phyloP scores from a whole-genome alignment of 148 eudicot genomes.

The Camellia lanceoleosa region DNA sequence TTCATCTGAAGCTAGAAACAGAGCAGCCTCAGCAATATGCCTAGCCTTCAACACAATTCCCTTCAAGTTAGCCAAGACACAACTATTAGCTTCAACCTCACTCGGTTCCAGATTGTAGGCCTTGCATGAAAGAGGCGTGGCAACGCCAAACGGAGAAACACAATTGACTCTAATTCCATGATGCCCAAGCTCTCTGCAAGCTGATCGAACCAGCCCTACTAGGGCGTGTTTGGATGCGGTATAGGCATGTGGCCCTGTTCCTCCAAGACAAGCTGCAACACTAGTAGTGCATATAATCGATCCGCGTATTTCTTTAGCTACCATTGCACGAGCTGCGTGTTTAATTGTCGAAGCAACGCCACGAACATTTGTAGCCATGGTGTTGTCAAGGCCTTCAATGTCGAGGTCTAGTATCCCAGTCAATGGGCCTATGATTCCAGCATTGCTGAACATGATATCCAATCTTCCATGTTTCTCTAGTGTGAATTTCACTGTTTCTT shows the following conservation, averaged over 20 bases:
- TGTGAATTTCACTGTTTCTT: constrained; percentile 31
- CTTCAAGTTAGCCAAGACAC: constrained; percentile 43
- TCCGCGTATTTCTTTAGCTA: constrained; percentile 39
- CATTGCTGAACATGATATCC: constrained; percentile 60
- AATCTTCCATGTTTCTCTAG: constrained; percentile 40
- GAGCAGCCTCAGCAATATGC: constrained; percentile 73
- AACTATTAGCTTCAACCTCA: constrained; percentile 34
- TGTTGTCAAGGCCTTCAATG: constrained; percentile 37
- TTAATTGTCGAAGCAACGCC: constrained; percentile 60
- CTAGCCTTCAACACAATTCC: constrained; percentile 58
- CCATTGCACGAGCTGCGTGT: constrained; percentile 65
- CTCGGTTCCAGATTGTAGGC: constrained; percentile 32
- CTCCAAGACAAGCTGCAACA: constrained; percentile 48
- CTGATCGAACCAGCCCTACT: constrained; percentile 59
- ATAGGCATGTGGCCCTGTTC: constrained; percentile 58
- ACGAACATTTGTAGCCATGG: constrained; percentile 54
- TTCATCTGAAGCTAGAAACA: constrained; percentile 81
- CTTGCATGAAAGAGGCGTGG: constrained; percentile 57
- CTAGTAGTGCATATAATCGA: constrained; percentile 71
- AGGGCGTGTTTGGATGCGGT: constrained; percentile 68
- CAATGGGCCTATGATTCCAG: constrained; percentile 52
- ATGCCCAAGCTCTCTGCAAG: constrained; percentile 65
- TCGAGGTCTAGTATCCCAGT: constrained; percentile 49
- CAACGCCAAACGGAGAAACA: constrained; percentile 76
- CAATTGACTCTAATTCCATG: constrained; percentile 74